These are phyloP conservation scores for Drechslerella dactyloides DNA, from an alignment of 2,329 filamentous ascomycete genomes.

Conservation along the genomic window DNA sequence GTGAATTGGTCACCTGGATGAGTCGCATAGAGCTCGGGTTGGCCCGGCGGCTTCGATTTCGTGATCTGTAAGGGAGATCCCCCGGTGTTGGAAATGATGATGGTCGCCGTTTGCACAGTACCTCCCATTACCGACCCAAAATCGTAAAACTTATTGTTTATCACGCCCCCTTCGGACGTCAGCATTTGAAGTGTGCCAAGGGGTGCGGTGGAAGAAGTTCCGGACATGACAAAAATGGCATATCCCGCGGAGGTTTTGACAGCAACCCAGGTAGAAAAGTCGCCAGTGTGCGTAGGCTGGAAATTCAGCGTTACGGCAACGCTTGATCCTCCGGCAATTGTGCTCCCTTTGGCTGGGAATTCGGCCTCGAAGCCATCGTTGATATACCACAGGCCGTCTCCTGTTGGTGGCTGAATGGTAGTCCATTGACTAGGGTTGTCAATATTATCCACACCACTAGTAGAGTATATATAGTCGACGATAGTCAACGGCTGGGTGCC, in stretches of 20 bases:
- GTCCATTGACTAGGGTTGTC: constrained; percentile 52
- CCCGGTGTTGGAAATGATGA: constrained; percentile 58
- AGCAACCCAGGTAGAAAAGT: constrained; percentile 52
- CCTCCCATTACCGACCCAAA: constrained; percentile 56
- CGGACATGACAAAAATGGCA: constrained; percentile 50
- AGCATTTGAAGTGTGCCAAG: constrained; percentile 57
- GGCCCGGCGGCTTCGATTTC: constrained; percentile 58
- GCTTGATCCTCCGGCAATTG: constrained; percentile 56
- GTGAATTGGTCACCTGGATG: constrained; percentile 57
- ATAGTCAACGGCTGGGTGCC: constrained; percentile 58
- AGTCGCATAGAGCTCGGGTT: constrained; percentile 56
- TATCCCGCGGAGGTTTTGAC: constrained; percentile 42
- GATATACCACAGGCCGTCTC: constrained; percentile 49
- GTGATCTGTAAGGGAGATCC: constrained; percentile 58
- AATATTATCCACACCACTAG: constrained; percentile 55
- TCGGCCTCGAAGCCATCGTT: constrained; percentile 57
- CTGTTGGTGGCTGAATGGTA: constrained; percentile 9
- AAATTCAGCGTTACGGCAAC: constrained; percentile 58
- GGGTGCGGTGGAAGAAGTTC: constrained; percentile 57
- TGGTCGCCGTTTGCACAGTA: constrained; percentile 14
- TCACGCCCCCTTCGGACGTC: constrained; percentile 57
- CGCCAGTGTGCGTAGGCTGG: constrained; percentile 56
- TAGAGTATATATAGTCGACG: constrained; percentile 57
- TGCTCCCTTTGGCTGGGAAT: constrained; percentile 56
- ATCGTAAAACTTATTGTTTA: constrained; percentile 53